phyloP scores from a whole-genome alignment of 495 filamentous ascomycete species.

The Sabuloglossum arenarium region DNA sequence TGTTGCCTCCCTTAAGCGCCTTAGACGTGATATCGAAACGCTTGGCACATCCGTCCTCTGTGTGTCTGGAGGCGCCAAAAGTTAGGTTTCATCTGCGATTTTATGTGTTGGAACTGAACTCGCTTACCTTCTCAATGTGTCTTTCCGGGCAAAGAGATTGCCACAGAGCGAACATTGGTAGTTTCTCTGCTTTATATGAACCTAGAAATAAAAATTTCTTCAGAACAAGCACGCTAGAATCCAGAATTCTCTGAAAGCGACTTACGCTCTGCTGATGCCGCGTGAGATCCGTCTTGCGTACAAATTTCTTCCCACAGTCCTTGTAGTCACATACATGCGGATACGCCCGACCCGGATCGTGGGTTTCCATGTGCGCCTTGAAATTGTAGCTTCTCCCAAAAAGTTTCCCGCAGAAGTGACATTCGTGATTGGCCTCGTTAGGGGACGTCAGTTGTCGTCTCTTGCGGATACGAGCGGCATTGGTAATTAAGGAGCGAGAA shows the following conservation, averaged over 20 bases:
- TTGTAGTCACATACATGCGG: conserved; percentile 43
- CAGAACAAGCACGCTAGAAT: not conserved
- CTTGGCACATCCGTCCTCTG: conserved; percentile 62
- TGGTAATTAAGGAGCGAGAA: not conserved
- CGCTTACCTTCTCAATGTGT: conserved; percentile 57
- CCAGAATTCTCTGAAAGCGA: conserved; percentile 1
- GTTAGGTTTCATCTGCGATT: not conserved
- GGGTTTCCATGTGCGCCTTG: conserved; percentile 75
- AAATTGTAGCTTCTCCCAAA: conserved; percentile 85
- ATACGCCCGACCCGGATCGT: conserved; percentile 55
- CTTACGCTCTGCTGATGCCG: conserved; percentile 64
- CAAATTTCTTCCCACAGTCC: conserved; percentile 53
- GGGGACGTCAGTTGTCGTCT: conserved; percentile 41
- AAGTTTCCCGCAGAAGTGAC: conserved; percentile 52
- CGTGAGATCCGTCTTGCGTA: conserved; percentile 66
- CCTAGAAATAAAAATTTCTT: conserved; percentile 13
- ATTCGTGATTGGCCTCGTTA: conserved; percentile 59
- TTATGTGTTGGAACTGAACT: not conserved
- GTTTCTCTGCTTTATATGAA: conserved; percentile 55
- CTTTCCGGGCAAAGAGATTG: conserved; percentile 59
- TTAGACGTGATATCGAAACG: conserved; percentile 32
- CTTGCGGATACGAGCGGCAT: conserved; percentile 12
- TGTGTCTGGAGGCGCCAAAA: conserved; percentile 30
- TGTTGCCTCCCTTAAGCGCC: not conserved
- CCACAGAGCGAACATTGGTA: conserved; percentile 51